These are phyloP conservation scores for Apophysomyces variabilis DNA, from an alignment of 371 early-diverging fungal species.

Conservation along the genomic window DNA sequence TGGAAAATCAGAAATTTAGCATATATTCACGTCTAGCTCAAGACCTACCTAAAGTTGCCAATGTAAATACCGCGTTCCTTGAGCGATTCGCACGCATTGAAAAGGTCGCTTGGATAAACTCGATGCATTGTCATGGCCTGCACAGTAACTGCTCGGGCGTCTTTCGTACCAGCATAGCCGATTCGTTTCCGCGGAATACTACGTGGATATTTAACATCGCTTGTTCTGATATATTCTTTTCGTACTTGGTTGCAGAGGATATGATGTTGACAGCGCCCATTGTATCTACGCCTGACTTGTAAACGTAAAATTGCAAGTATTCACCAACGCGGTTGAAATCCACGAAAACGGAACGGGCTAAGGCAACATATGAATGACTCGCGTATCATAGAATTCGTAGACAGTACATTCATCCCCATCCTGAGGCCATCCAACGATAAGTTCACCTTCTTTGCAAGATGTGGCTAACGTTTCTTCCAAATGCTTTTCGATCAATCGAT, in stretches of 20 bases:
- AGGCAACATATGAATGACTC: constrained; percentile 14
- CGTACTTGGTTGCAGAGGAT: constrained; percentile 24
- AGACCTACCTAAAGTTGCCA: constrained; percentile 76
- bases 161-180: constrained; percentile 98
- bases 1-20: constrained; percentile 18
- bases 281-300: constrained; percentile 91
- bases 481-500: constrained; percentile 31
- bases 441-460: constrained; percentile 27
- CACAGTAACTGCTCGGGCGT: constrained; percentile 93
- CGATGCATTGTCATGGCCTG: constrained; percentile 85
- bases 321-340: constrained; percentile 63
- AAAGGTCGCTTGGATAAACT: constrained; percentile 64
- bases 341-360: constrained; percentile 24
- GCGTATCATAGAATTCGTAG: not conserved
- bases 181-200: constrained; percentile 63
- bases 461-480: constrained; percentile 31
- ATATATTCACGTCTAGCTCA: not conserved
- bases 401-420: constrained; percentile 11
- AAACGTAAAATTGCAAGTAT: constrained; percentile 82
- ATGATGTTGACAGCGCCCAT: constrained; percentile 78
- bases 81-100: constrained; percentile 57
- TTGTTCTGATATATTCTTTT: not conserved
- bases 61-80: constrained; percentile 60
- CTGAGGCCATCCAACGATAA: constrained; percentile 39
- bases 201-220: not conserved